Conservation (phyloP, 345 rosid species). For the Eucalyptus lansdowneana region DNA sequence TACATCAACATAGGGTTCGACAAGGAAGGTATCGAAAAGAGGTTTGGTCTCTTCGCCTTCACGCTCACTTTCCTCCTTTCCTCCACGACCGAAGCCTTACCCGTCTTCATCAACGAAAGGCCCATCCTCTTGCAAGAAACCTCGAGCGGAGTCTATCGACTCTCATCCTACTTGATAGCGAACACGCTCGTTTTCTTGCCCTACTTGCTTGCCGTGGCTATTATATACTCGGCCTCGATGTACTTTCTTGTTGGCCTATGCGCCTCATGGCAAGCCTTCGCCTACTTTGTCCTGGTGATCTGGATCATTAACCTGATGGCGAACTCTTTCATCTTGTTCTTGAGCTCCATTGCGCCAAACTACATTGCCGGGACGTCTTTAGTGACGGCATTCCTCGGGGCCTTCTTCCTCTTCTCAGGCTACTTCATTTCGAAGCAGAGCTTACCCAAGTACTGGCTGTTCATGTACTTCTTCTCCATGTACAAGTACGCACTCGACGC, state of each 20-base stretch:
- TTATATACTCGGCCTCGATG: slow-evolving; percentile 56
- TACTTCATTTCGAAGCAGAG: slow-evolving; percentile 76
- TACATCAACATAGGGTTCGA: slow-evolving; percentile 64
- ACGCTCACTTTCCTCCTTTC: slow-evolving; percentile 94
- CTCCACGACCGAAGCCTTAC: slow-evolving; percentile 86
- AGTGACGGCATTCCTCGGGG: slow-evolving; percentile 58
- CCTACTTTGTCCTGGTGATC: slow-evolving; percentile 62
- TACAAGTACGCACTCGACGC: slow-evolving; percentile 89
- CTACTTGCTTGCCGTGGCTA: slow-evolving; percentile 48
- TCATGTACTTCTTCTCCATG: slow-evolving; percentile 93
- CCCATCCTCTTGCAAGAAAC: slow-evolving; percentile 71
- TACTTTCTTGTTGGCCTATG: slow-evolving; percentile 89
- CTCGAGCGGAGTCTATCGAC: slow-evolving; percentile 72
- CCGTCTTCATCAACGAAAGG: slow-evolving; percentile 85
- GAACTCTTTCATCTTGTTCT: slow-evolving; percentile 76
- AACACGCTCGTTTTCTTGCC: slow-evolving; percentile 87
- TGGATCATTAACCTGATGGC: slow-evolving; percentile 84
- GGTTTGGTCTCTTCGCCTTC: slow-evolving; percentile 88
- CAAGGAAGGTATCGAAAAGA: slow-evolving; percentile 65
- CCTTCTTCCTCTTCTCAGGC: slow-evolving; percentile 86
- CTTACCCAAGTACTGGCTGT: slow-evolving; percentile 82
- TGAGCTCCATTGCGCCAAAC: slow-evolving; percentile 88
- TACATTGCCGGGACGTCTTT: slow-evolving; percentile 83
- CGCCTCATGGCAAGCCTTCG: slow-evolving; percentile 61
- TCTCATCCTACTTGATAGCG: slow-evolving; percentile 75